These are phyloP conservation scores for Breynia disticha DNA, from an alignment of 441 rosid species.

Conservation along the genomic window DNA sequence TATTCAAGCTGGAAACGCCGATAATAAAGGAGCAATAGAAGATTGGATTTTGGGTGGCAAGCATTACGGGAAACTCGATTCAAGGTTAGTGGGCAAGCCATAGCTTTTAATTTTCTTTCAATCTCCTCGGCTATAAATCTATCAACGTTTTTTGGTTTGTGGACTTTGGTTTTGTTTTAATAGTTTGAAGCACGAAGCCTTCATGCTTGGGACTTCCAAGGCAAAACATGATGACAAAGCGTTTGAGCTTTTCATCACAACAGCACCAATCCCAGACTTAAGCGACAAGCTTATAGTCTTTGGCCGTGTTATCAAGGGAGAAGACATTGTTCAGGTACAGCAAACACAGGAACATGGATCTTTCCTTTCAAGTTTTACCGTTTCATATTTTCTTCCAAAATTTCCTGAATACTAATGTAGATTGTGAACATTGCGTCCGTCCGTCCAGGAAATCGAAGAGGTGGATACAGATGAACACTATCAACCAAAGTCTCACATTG, in stretches of 20 bases:
- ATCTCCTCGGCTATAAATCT: too few relatives aligned
- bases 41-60: conserved; percentile 74
- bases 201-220: conserved; percentile 82
- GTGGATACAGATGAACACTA: conserved; percentile 78
- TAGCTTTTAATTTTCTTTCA: neutral
- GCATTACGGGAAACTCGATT: conserved; percentile 48
- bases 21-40: conserved; percentile 41
- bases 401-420: too few relatives aligned
- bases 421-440: neutral
- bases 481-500: conserved; percentile 54
- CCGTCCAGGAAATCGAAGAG: conserved; percentile 97
- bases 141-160: conserved; percentile 1
- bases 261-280: conserved; percentile 81
- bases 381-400: too few relatives aligned
- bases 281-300: conserved; percentile 63
- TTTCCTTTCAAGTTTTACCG: neutral
- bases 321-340: conserved; percentile 86
- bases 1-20: conserved; percentile 68
- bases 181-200: conserved; percentile 86
- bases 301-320: conserved; percentile 77
- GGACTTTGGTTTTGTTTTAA: conserved; percentile 9
- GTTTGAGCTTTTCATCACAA: conserved; percentile 72
- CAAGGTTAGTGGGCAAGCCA: conserved; percentile 30
- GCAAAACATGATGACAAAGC: conserved; percentile 43
- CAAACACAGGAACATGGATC: neutral